Conservation (phyloP, 2,329 filamentous ascomycete genomes). For the Cucurbitaria berberidis region DNA sequence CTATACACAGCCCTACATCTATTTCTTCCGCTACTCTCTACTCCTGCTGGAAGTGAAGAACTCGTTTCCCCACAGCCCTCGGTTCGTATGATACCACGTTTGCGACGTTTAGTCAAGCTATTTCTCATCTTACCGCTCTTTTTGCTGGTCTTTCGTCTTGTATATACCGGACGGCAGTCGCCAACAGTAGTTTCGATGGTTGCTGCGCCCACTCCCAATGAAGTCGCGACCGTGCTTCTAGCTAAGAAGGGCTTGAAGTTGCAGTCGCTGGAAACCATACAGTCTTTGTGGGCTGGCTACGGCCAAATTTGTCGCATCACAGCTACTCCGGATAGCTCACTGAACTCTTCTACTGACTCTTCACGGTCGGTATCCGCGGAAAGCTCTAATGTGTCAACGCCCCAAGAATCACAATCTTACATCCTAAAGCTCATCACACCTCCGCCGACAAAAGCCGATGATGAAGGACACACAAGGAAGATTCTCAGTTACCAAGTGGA, state of each 20-base stretch:
- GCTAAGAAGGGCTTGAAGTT: constrained; percentile 31
- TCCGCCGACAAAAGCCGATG: constrained; percentile 49
- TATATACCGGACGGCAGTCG: neutral
- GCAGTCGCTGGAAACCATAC: constrained; percentile 39
- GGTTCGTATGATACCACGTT: constrained; percentile 2
- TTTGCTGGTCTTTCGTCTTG: neutral
- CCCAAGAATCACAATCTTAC: constrained; percentile 46
- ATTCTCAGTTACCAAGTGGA: constrained; percentile 72
- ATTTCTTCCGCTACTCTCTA: neutral
- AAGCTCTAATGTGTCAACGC: constrained; percentile 13
- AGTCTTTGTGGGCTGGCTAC: constrained; percentile 57
- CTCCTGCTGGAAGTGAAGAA: neutral
- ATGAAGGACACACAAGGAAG: constrained; percentile 70
- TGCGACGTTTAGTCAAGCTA: neutral
- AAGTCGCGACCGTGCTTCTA: constrained; percentile 37
- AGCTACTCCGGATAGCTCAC: constrained; percentile 40
- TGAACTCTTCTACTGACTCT: constrained; percentile 12
- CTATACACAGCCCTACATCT: too few species aligned
- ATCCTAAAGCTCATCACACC: constrained; percentile 68
- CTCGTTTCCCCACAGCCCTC: neutral
- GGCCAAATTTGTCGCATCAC: constrained; percentile 63
- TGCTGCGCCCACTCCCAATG: constrained; percentile 13
- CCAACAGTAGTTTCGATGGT: constrained; percentile 47
- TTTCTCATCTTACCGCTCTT: constrained; percentile 3
- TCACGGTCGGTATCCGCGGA: constrained; percentile 18